Percentiles rank a stretch among this genome's conserved stretches.
Conservation (phyloP, 306 rosid genomes). For the Ammopiptanthus mongolicus region DNA sequence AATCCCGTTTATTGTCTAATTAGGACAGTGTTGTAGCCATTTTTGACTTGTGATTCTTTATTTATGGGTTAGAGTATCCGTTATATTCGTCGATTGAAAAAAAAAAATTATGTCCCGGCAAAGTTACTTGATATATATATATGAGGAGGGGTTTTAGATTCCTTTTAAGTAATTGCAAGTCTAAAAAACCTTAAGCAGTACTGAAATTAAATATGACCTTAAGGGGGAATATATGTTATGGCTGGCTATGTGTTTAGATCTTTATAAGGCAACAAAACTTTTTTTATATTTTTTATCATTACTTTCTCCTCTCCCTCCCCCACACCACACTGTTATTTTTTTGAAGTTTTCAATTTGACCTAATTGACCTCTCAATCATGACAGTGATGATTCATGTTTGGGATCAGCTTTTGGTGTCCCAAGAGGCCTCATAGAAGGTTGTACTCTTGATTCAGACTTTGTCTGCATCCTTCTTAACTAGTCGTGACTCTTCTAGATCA, state of each 20-base stretch:
- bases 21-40: too few species aligned
- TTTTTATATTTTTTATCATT: not conserved
- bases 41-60: too few species aligned
- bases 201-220: not conserved
- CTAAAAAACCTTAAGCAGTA: not conserved
- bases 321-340: too few species aligned
- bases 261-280: conserved; percentile 15
- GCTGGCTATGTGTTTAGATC: not conserved
- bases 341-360: not conserved
- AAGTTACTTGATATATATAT: too few species aligned
- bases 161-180: not conserved
- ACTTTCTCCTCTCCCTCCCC: too few species aligned
- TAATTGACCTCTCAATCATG: conserved; percentile 15
- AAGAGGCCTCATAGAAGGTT: not conserved
- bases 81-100: too few species aligned
- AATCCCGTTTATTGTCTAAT: too few species aligned
- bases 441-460: conserved; percentile 27
- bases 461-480: conserved; percentile 19
- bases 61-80: too few species aligned
- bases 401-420: conserved; percentile 29
- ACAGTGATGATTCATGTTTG: conserved; percentile 22
- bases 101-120: not conserved
- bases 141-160: not conserved
- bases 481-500: not conserved
- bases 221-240: not conserved